Evolutionary conservation across 495 filamentous ascomycete genomes (phyloP).

Genomic region (Tetracladium marchalianum): DNA sequence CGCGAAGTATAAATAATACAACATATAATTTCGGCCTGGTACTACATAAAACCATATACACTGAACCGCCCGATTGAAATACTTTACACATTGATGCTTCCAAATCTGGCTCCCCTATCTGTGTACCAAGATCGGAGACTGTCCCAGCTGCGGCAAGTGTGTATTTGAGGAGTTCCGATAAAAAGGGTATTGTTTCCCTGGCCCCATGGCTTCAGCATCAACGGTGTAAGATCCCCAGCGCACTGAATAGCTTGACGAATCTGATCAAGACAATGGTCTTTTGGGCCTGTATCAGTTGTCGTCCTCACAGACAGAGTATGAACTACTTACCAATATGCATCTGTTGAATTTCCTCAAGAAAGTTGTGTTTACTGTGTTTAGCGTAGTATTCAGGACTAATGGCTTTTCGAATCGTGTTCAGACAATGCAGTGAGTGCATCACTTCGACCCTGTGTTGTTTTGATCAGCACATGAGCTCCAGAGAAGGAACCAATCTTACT

Average conservation of each 20-base stretch:
- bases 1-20: slow-evolving; percentile 29
- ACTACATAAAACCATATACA: neutral
- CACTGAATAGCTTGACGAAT: slow-evolving; percentile 12
- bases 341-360: neutral
- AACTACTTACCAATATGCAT: slow-evolving; percentile 2
- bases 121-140: slow-evolving; percentile 10
- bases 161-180: slow-evolving; percentile 6
- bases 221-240: slow-evolving; percentile 7
- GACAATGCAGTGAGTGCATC: slow-evolving; percentile 18
- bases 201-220: slow-evolving; percentile 4
- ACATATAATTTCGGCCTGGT: neutral
- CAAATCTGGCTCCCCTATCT: slow-evolving; percentile 1
- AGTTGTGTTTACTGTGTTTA: slow-evolving; percentile 1
- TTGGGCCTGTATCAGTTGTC: too few relatives aligned
- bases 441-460: slow-evolving; percentile 8
- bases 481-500: neutral
- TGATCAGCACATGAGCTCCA: neutral
- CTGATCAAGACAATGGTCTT: slow-evolving; percentile 15
- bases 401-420: slow-evolving; percentile 12
- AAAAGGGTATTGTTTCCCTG: neutral
- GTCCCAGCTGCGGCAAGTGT: slow-evolving; percentile 11
- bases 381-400: slow-evolving; percentile 12
- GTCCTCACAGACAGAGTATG: too few relatives aligned
- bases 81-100: neutral
- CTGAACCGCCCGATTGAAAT: neutral